Conservation (phyloP, 208 protist species). For the Trypanosoma cruzi region DNA sequence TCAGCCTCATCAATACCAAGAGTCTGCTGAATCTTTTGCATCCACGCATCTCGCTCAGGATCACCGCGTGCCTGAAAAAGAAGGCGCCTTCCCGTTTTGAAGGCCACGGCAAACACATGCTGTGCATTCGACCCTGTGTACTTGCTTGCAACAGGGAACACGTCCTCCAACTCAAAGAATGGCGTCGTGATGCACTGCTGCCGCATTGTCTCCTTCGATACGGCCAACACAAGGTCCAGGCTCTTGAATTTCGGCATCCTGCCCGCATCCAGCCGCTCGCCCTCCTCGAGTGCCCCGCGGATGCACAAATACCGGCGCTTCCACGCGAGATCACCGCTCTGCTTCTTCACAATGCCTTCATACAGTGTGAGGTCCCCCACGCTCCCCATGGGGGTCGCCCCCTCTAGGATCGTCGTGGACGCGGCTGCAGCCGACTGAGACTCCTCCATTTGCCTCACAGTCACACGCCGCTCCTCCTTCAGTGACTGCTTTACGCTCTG, state of each 20-base stretch:
- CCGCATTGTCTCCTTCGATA: conserved; percentile 1
- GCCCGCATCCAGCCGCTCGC: background rate
- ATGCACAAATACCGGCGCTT: background rate
- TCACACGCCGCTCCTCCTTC: background rate
- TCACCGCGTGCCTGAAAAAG: background rate
- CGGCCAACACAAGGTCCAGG: background rate
- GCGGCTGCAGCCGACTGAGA: background rate
- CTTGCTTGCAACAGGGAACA: background rate
- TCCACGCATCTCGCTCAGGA: background rate
- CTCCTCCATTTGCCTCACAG: background rate
- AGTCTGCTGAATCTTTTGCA: background rate
- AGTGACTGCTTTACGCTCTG: background rate
- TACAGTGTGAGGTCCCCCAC: background rate
- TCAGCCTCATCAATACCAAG: background rate
- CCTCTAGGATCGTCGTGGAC: background rate
- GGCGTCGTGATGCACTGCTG: background rate
- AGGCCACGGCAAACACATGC: background rate
- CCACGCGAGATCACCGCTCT: background rate
- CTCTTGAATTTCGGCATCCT: background rate
- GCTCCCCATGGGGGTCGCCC: background rate
- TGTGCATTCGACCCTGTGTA: background rate
- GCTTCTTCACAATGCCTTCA: background rate
- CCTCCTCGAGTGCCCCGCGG: background rate
- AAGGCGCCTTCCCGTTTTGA: background rate
- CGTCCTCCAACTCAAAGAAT: background rate